A percentile compares a stretch with the other conserved stretches of the same genome.
These are phyloP conservation scores for Elasticomyces elasticus DNA, from an alignment of 495 filamentous ascomycete species.

Conservation along the genomic window DNA sequence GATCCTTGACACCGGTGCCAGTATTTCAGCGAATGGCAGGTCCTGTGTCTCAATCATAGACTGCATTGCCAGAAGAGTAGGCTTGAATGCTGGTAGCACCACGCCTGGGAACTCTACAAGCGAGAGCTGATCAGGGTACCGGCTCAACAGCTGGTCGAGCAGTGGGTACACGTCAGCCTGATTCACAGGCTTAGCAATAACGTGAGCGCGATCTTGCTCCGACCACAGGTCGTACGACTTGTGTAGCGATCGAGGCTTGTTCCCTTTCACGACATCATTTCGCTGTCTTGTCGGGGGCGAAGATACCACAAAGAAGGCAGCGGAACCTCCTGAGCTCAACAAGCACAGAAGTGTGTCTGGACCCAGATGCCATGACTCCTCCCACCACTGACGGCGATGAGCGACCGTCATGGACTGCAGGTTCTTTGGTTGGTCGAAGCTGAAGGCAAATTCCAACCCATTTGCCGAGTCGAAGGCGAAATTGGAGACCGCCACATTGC, in stretches of 20 bases:
- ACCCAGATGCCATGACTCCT: conserved; percentile 44
- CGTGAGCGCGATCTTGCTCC: conserved; percentile 12
- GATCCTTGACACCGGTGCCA: conserved; percentile 36
- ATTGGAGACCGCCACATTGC: conserved; percentile 28
- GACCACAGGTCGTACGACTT: neutral
- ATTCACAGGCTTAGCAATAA: conserved; percentile 23
- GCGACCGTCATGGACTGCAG: conserved; percentile 24
- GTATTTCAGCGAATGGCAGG: conserved; percentile 51
- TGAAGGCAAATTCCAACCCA: conserved; percentile 46
- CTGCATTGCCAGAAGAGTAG: conserved; percentile 56
- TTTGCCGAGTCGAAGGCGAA: conserved; percentile 38
- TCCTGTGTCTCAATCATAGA: conserved; percentile 38
- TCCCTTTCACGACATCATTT: neutral
- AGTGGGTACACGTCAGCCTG: neutral
- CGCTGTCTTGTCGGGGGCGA: conserved; percentile 10
- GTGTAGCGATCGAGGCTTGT: neutral
- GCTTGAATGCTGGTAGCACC: conserved; percentile 55
- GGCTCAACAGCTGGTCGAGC: neutral
- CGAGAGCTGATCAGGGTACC: conserved; percentile 8
- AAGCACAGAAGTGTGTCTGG: conserved; percentile 51
- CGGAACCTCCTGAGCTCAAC: conserved; percentile 35
- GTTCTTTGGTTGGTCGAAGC: conserved; percentile 46
- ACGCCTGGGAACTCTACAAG: conserved; percentile 65
- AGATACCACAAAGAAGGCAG: conserved; percentile 48
- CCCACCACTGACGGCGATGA: conserved; percentile 52